A percentile compares a stretch with the other conserved stretches of the same genome.
Conservation (phyloP, 78 protist species). For the Pigoraptor vietnamica region DNA sequence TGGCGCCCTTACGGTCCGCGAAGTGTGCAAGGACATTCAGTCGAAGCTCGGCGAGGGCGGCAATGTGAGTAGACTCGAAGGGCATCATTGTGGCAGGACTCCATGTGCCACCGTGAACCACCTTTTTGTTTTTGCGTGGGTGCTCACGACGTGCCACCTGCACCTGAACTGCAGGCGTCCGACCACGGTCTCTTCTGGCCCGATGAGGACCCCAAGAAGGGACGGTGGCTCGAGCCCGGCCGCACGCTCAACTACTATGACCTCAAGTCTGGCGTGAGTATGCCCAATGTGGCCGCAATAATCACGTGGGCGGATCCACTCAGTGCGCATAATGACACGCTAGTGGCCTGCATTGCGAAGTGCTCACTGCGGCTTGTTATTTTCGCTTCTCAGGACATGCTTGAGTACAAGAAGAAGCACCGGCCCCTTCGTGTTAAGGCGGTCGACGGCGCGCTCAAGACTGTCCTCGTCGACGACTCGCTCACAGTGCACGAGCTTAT, state of each 20-base stretch:
- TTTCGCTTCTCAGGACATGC: conserved; percentile 33
- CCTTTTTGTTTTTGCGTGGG: not conserved
- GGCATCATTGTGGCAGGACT: not conserved
- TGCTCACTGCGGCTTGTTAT: not conserved
- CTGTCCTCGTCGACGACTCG: conserved; percentile 58
- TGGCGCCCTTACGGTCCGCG: not conserved
- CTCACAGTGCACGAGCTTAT: conserved; percentile 48
- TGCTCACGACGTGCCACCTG: not conserved
- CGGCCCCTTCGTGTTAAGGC: conserved; percentile 42
- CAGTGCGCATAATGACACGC: no score
- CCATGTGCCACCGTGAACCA: not conserved
- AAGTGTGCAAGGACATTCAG: conserved; percentile 24
- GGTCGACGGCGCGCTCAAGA: conserved; percentile 18
- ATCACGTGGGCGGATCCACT: no score
- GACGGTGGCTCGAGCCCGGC: conserved; percentile 26
- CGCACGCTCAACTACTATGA: conserved; percentile 40
- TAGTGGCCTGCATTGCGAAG: no score
- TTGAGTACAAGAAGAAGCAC: conserved; percentile 69
- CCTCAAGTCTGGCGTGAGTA: conserved; percentile 6
- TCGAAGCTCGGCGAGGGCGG: not conserved
- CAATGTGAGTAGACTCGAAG: not conserved
- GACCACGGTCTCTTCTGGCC: conserved; percentile 31
- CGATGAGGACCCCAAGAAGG: not conserved
- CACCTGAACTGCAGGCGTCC: not conserved
- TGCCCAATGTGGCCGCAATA: no score